Conservation (phyloP, 208 protist species). For the Leishmania braziliensis region DNA sequence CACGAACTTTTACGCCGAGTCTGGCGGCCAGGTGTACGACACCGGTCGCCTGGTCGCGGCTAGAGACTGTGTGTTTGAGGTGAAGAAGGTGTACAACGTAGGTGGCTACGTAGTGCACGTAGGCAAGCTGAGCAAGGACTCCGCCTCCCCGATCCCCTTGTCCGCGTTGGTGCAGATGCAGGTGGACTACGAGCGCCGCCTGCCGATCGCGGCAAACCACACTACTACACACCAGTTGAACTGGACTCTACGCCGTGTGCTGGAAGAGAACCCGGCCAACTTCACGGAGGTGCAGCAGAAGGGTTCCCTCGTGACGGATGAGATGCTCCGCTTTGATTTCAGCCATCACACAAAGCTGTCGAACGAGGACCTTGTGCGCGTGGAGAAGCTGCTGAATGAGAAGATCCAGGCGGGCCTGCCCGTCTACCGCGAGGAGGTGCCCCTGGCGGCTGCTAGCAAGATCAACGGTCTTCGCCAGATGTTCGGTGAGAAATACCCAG, state of each 20-base stretch:
- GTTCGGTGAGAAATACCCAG: conserved; percentile 99
- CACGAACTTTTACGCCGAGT: conserved; percentile 99
- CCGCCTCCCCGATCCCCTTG: conserved; percentile 62
- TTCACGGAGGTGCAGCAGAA: conserved; percentile 95
- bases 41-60: conserved; percentile 87
- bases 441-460: conserved; percentile 69
- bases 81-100: conserved; percentile 93
- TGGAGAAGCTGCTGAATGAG: conserved; percentile 92
- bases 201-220: conserved; percentile 94
- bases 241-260: conserved; percentile 92
- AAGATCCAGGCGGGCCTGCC: conserved; percentile 70
- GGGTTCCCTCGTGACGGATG: conserved; percentile 90
- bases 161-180: conserved; percentile 70
- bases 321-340: conserved; percentile 98
- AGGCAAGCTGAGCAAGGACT: conserved; percentile 82
- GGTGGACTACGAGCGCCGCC: conserved; percentile 92
- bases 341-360: conserved; percentile 85
- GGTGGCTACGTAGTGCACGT: conserved; percentile 98
- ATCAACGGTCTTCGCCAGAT: conserved; percentile 92
- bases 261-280: conserved; percentile 82
- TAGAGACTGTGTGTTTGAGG: conserved; percentile 82
- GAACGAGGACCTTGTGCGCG: conserved; percentile 78
- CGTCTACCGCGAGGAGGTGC: conserved; percentile 92
- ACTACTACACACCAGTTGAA: conserved; percentile 98
- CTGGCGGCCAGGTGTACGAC: conserved; percentile 98